Conservation (phyloP, 2,329 filamentous ascomycete species). For the Penicillium sp. region DNA sequence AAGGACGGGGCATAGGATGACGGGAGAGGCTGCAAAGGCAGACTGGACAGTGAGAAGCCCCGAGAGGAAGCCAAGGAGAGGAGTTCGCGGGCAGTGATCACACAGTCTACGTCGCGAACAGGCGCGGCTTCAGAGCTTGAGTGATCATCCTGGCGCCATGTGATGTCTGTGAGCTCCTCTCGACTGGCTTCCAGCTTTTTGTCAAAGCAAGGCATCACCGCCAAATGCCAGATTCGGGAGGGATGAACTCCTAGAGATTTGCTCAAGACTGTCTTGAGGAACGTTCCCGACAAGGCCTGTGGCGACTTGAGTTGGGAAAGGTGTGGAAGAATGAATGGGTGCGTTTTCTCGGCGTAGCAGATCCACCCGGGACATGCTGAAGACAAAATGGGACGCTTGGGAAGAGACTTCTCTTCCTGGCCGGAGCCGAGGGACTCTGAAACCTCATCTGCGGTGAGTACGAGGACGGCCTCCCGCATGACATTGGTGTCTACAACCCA, state of each 20-base stretch:
- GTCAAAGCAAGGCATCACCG: constrained; percentile 98
- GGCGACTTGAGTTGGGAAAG: constrained; percentile 90
- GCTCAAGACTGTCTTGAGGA: constrained; percentile 84
- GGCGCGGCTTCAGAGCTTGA: constrained; percentile 43
- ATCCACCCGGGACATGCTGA: constrained; percentile 97
- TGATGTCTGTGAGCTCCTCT: constrained; percentile 81
- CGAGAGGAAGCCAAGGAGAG: constrained; percentile 84
- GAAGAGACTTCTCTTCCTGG: constrained; percentile 24
- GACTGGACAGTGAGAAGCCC: constrained; percentile 71
- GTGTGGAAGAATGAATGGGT: constrained; percentile 88
- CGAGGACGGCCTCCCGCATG: constrained; percentile 79
- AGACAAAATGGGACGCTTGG: constrained; percentile 61
- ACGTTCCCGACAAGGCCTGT: constrained; percentile 85
- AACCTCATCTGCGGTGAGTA: constrained; percentile 74
- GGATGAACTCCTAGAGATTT: constrained; percentile 71
- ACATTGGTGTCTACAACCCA: constrained; percentile 92
- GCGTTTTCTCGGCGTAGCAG: constrained; percentile 97
- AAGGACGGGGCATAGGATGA: constrained; percentile 59
- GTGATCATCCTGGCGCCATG: constrained; percentile 58
- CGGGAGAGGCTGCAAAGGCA: constrained; percentile 63
- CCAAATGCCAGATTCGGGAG: constrained; percentile 87
- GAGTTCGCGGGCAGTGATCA: constrained; percentile 94
- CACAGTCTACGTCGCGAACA: constrained; percentile 91
- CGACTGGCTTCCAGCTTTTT: constrained; percentile 97
- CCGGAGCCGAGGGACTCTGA: constrained; percentile 40